Conservation (phyloP, 2,329 filamentous ascomycete species). For the Sarocladium strictum region DNA sequence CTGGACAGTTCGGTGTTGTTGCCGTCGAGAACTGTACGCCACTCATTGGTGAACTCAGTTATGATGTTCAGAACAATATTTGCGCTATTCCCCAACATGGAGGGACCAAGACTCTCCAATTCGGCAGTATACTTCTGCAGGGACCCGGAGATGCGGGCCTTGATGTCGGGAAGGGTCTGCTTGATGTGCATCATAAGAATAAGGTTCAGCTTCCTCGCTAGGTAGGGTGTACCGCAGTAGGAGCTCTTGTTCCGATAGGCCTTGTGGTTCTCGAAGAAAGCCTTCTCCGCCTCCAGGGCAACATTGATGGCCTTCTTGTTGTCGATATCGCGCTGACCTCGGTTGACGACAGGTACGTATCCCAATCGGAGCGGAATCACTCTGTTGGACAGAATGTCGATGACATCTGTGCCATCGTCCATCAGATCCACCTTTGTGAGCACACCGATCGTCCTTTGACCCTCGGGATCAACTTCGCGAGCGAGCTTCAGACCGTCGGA, state of each 20-base stretch:
- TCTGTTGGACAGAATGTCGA: slow-evolving; percentile 94
- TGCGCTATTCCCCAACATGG: slow-evolving; percentile 89
- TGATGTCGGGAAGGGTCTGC: slow-evolving; percentile 97
- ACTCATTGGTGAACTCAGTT: slow-evolving; percentile 97
- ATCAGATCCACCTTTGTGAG: slow-evolving; percentile 96
- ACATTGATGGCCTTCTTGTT: slow-evolving; percentile 92
- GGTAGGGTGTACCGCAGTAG: slow-evolving; percentile 96
- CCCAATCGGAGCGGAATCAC: slow-evolving; percentile 96
- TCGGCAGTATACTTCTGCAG: slow-evolving; percentile 87
- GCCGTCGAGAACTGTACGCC: slow-evolving; percentile 90
- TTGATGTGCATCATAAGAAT: slow-evolving; percentile 99
- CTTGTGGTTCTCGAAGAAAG: slow-evolving; percentile 89
- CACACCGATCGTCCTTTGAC: slow-evolving; percentile 91
- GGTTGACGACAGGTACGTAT: slow-evolving; percentile 96
- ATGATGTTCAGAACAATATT: slow-evolving; percentile 99
- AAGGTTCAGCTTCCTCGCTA: slow-evolving; percentile 93
- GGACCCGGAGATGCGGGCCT: slow-evolving; percentile 89
- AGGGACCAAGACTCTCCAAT: slow-evolving; percentile 78
- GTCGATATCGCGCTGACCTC: slow-evolving; percentile 96
- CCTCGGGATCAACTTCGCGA: slow-evolving; percentile 91
- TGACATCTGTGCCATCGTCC: slow-evolving; percentile 96
- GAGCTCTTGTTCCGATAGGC: slow-evolving; percentile 92
- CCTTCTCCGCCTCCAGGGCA: slow-evolving; percentile 79
- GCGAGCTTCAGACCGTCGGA: slow-evolving; percentile 96
- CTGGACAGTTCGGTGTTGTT: slow-evolving; percentile 96